Base-by-base conservation (phyloP, 2,329 filamentous ascomycete species). In the Alternaria sp. region DNA sequence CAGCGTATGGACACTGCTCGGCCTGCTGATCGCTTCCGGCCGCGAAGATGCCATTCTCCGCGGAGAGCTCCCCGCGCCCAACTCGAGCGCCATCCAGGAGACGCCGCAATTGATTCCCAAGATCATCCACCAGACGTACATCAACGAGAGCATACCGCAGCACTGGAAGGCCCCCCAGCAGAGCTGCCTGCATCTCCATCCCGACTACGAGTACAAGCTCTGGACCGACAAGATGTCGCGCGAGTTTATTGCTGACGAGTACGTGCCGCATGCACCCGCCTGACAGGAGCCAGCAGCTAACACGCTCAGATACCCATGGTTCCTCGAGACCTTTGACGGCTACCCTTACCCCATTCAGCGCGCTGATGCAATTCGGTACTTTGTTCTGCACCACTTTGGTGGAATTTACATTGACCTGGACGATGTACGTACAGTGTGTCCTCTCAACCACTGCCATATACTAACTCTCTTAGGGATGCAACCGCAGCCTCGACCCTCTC, bases 361-460 rank as follows among this genome's bases (percentile, higher is more conserved):
- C 60, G 89, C 90, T 55, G 91, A 94, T 72, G 83, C 90, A 5
- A 90, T 94, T 68, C 85, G 91, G 50, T 94, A 94, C 79, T 93
- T 94, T 73, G 83, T 93, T 21, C 82, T 95, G 31, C 84, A 88
- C 52, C 86, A 91, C 76, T 93, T 86, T 72, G 91, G 91, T 54
- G 91, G 91, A 39, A 88, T 92, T 55, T 94, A 94, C 77, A 87
- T 94, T 66, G 91, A 95, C 71, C 79, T 94, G 46, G 91, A 95
- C 76, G 88, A 88, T 76, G 84, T 85, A 76, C 42, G 84, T 52
- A 44, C 29, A 9, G 2, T 14, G 2, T 23, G 4, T 13, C 9
- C 6, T 13, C 5, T 9, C 14, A 29, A 51, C 9, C 4, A 29
- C 17, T 4, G 67, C 52, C 34, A 31, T 37, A 31, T 37, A 49